Base-by-base conservation (phyloP, 140 eudicot genomes). In the Senecio squalidus region DNA sequence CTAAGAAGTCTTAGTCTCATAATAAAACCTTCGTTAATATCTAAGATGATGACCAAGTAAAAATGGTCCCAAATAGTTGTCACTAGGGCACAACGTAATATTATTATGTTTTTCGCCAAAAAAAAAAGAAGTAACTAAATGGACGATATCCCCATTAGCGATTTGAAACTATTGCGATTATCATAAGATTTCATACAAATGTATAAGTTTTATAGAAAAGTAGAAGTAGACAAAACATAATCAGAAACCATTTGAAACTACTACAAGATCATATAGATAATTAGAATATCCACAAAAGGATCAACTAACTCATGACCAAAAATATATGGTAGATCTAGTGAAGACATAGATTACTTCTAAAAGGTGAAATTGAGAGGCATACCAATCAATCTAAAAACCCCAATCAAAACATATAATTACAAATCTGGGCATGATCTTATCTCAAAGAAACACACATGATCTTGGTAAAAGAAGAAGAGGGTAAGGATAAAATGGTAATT, bases 391-490 rank as follows among this genome's bases (percentile, higher is more conserved):
- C 30, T 55, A 55, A 27, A 55, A 26, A 31, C 45, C 71, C 58
- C 47, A 58, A 73, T 15, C 28, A 64, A 63, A 71, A 64, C 60
- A 38, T 45, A 65, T 76, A 76, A 70, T 70, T 71, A 76, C 77
- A 65, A 51, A 46, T 52, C 66, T 71, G 53, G 66, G 49, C 70
- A 69, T 70, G 58, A 41, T 61, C 23, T 33, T 54, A 55, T 43
- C 70, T 52, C 58, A 53, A 53, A 29, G 69, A 31, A 15, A 64
- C 30, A 41, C 58, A 25, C 24, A 41, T 43, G 69, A 61, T 41
- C 58, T 70, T 29, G 27, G 64, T 31, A 13, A 11, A n/a, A 13
- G 20, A 6, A 29, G 41, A 15, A 47, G 28, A 48, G 41, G 34
- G 57, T 28, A 53, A 44, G 68, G 81, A 60, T 55, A 58, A 54